Conservation (phyloP, 108 stramenopile genomes). For the Pseudonitzschia multiseries region DNA sequence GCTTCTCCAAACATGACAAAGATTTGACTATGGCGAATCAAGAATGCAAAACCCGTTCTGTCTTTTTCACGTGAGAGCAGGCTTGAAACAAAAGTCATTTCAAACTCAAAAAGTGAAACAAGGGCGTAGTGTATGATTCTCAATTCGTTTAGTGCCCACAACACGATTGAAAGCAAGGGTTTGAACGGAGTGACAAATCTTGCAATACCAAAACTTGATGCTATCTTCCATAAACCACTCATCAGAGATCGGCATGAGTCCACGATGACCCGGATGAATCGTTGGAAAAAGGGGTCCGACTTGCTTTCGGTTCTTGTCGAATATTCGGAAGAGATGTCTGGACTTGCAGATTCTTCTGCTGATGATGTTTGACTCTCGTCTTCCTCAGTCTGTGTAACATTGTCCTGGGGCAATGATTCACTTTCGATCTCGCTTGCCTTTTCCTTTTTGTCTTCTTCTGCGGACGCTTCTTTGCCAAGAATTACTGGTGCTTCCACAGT, state of each 20-base stretch:
- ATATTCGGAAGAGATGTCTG: too few species aligned
- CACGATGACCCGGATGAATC: conserved; percentile 11
- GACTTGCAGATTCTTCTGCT: background rate
- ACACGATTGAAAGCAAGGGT: background rate
- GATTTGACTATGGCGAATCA: conserved; percentile 13
- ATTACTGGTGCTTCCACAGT: too few species aligned
- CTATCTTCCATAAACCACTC: conserved; percentile 1
- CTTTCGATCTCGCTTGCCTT: too few species aligned
- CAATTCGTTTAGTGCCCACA: conserved; percentile 1
- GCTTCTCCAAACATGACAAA: conserved; percentile 19
- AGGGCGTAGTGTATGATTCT: conserved; percentile 14
- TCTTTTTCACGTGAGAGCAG: conserved; percentile 2
- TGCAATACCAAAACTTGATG: background rate
- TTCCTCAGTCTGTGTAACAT: background rate
- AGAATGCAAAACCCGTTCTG: conserved; percentile 13
- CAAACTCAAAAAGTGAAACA: conserved; percentile 15
- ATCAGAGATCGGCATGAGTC: conserved; percentile 1
- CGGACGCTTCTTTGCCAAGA: too few species aligned
- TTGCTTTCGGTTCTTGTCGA: background rate
- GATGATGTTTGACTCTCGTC: background rate
- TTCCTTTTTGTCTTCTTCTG: too few species aligned
- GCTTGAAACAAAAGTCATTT: conserved; percentile 11
- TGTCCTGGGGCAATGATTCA: too few species aligned
- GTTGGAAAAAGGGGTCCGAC: background rate
- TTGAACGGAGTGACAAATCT: background rate